Evolutionary conservation across 73 alveolate species (phyloP).

Genomic region (Paramecium biaurelia): DNA sequence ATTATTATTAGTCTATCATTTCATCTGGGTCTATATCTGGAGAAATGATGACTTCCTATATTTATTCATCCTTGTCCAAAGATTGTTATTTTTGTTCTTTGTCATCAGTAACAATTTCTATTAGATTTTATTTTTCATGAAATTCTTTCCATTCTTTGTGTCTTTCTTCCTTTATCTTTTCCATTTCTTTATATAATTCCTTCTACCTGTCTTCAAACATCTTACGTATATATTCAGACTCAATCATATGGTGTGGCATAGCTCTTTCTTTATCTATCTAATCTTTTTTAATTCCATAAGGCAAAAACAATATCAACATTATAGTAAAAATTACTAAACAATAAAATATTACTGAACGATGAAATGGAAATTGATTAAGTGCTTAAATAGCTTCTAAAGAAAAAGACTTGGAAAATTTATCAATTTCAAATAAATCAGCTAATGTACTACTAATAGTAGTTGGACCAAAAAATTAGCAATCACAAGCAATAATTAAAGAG

Average conservation of each 20-base stretch:
- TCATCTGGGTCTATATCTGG: constrained; percentile 24
- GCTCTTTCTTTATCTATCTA: not conserved
- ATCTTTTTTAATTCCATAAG: not conserved
- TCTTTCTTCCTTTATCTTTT: not conserved
- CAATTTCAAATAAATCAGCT: not conserved
- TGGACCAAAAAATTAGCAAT: not conserved
- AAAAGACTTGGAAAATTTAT: not conserved
- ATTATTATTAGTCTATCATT: not conserved
- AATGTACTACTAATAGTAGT: not conserved
- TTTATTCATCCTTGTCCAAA: not conserved
- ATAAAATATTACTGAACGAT: not conserved
- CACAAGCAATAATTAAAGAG: not conserved
- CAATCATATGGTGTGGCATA: not conserved
- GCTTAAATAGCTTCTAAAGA: not conserved
- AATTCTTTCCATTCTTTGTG: not conserved
- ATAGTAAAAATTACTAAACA: not conserved
- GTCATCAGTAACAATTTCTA: not conserved
- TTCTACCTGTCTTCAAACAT: not conserved
- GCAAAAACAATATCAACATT: not conserved
- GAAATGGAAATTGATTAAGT: not conserved
- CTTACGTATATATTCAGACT: not conserved
- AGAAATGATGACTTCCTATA: not conserved
- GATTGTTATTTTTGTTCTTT: not conserved
- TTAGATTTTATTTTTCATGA: not conserved
- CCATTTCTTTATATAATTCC: not conserved